Evolutionary conservation across 2,329 filamentous ascomycete species (phyloP), one percentile per base, ranked within the genome.

Genomic region (Pseudonectria buxi): DNA sequence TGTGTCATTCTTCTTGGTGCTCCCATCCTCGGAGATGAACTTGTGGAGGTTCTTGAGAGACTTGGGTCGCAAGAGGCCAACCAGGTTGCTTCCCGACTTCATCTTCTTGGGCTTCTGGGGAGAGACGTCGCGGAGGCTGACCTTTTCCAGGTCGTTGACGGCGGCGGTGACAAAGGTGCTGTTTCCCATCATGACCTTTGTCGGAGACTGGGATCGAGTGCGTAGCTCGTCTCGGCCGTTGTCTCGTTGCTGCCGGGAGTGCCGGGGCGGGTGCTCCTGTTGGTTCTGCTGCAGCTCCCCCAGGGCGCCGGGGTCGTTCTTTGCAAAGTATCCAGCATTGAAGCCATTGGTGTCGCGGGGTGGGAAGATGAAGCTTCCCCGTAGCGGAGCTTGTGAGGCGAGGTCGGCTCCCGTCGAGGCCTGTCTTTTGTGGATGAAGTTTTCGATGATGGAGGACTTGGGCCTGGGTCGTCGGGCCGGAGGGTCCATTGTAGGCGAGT

Each of bases 71-170:
- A 95, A 73, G 36, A 95, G 73, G 4, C 74, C 78, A 1, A 78
- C 78, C n/a, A 96, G 70, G 56, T 88, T 94, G 24, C 84, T 84
- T 4, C 84, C 75, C 1, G 89, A 94, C 60, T 90, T 94, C 26
- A 76, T 76, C 67, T 90, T 94, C 54, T 82, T 83, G 16, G 78
- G 76, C 54, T 83, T 84, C 39, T 69, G 70, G 10, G 72, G 71
- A 27, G 74, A 73, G 15, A 62, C 47, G 33, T 73, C 70, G 41
- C 61, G 57, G 26, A 60, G 59, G 46, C 67, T 67, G 37, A 63
- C 59, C 15, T 53, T 46, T 33, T 61, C 67, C 40, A 46, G 32
- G 33, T 68, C 67, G 43, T 59, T 67, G 27, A 49, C 48, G 15
- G 54, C 49, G 14, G 63, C 53, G 3, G 65, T 59, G 46, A 68